Conservation (phyloP, 805 yeast genomes). For the Saturnispora quitensis region DNA sequence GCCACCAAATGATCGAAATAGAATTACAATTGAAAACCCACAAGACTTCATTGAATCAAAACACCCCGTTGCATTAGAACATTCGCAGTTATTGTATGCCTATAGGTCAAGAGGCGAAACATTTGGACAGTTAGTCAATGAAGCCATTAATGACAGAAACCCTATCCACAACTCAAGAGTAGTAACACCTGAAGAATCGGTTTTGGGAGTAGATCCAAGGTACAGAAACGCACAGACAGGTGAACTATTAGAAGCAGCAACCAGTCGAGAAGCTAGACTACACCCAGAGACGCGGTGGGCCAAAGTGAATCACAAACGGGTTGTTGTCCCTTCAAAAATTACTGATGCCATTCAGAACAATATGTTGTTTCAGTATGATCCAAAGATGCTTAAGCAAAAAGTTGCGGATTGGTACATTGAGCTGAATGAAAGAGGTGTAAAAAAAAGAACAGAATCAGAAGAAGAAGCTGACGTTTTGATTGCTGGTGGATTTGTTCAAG, state of each 20-base stretch:
- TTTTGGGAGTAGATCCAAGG: conserved; percentile 24
- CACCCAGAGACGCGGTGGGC: conserved; percentile 51
- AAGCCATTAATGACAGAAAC: conserved; percentile 27
- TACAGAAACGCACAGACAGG: conserved; percentile 28
- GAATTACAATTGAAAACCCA: conserved; percentile 8
- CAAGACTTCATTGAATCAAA: conserved; percentile 14
- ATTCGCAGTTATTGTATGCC: conserved; percentile 26
- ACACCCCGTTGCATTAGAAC: conserved; percentile 17
- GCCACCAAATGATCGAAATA: background rate
- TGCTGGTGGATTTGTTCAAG: conserved; percentile 71
- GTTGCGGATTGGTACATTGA: conserved; percentile 33
- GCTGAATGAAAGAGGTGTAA: conserved; percentile 45
- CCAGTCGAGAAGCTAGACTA: conserved; percentile 45
- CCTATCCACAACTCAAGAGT: conserved; percentile 28
- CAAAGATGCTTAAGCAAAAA: conserved; percentile 52
- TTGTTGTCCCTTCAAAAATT: conserved; percentile 47
- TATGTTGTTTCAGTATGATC: conserved; percentile 50
- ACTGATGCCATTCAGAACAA: conserved; percentile 54
- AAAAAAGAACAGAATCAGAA: conserved; percentile 30
- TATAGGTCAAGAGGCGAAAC: conserved; percentile 31
- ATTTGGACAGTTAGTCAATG: conserved; percentile 35
- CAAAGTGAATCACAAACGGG: conserved; percentile 40
- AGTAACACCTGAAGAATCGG: conserved; percentile 29
- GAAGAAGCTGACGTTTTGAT: conserved; percentile 71
- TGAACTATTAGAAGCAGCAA: conserved; percentile 29